Evolutionary conservation across 2,329 filamentous ascomycete species (phyloP), one percentile per base, ranked within the genome.

Genomic region (Colletotrichum nymphaeae): DNA sequence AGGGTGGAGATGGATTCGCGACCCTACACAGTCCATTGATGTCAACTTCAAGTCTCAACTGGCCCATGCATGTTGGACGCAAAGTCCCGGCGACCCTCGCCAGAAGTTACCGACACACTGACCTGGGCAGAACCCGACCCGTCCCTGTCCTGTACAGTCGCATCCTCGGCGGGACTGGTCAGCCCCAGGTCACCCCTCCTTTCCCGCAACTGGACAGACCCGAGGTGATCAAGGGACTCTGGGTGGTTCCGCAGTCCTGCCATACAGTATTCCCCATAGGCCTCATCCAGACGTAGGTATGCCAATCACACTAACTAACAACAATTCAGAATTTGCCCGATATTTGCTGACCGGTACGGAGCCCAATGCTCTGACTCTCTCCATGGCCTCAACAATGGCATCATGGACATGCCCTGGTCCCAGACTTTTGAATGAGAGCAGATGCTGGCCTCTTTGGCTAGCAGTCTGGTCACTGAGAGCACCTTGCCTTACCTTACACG

Each of bases 361-460:
- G 28, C 6, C 22, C 42, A 66, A 37, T 52, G 53, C 30, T 32
- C 12, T 46, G 26, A 24, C 35, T 37, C 59, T 42, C 58, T 24
- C 49, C 56, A 59, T 32, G 52, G 62, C 42, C 67, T 53, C 65
- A 30, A 55, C 46, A 24, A 46, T n/a, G 42, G 55, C 56, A 60
- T 32, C 57, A 55, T 56, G 46, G 22, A 19, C 42, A 42, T 49
- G 16, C 19, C 42, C 53, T 37, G 12, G 52, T 30, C 3, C 8
- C 42, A 59, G 30, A 19, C 37, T 26, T 42, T 49, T 55, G 22
- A 22, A 53, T 65, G 52, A 52, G 53, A 62, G 37, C 53, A 53
- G 35, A 30, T 52, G 42, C 19, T 53, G 42, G 22, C 22, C 62
- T 35, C n/a, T 58, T 7, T 14, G 22, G 19, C 55, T 42, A 16